Percentiles rank a stretch among this genome's conserved stretches.
Conservation (phyloP, 2,329 filamentous ascomycete species). For the Fusarium devonianum region DNA sequence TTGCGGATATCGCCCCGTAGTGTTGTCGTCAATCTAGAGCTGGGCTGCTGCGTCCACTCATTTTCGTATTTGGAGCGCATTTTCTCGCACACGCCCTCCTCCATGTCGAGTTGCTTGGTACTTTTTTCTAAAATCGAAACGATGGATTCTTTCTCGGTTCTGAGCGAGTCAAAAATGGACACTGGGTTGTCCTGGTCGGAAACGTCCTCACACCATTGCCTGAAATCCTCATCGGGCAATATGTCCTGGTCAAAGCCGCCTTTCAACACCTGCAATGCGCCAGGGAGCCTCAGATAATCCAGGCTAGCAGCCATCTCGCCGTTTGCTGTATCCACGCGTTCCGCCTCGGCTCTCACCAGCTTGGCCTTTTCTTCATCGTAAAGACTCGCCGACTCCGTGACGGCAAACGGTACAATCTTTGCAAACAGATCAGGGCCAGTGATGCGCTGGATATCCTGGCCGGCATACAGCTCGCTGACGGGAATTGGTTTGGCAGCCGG, state of each 20-base stretch:
- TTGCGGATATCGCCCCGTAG: conserved; percentile 85
- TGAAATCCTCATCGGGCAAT: conserved; percentile 87
- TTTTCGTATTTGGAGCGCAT: conserved; percentile 97
- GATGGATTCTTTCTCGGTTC: conserved; percentile 79
- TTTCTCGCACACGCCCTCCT: conserved; percentile 98
- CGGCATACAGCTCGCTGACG: conserved; percentile 94
- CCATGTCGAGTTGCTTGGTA: conserved; percentile 90
- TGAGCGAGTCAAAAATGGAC: conserved; percentile 79
- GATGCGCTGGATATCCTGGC: conserved; percentile 95
- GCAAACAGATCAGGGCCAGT: conserved; percentile 97
- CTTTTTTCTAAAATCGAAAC: conserved; percentile 77
- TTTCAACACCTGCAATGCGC: conserved; percentile 88
- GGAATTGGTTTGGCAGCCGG: conserved; percentile 97
- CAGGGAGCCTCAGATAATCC: conserved; percentile 90
- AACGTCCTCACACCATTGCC: conserved; percentile 92
- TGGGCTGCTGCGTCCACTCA: conserved; percentile 98
- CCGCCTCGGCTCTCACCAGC: conserved; percentile 88
- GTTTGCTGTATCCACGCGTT: conserved; percentile 90
- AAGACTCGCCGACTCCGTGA: conserved; percentile 94
- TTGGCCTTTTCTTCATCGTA: conserved; percentile 99
- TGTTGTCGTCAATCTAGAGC: conserved; percentile 85
- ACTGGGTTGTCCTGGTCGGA: conserved; percentile 83
- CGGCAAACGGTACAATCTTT: conserved; percentile 93
- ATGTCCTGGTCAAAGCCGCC: conserved; percentile 91
- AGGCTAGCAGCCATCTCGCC: conserved; percentile 95